Evolutionary conservation across 2,329 filamentous ascomycete genomes (phyloP).

Genomic region (Massarina eburnea): DNA sequence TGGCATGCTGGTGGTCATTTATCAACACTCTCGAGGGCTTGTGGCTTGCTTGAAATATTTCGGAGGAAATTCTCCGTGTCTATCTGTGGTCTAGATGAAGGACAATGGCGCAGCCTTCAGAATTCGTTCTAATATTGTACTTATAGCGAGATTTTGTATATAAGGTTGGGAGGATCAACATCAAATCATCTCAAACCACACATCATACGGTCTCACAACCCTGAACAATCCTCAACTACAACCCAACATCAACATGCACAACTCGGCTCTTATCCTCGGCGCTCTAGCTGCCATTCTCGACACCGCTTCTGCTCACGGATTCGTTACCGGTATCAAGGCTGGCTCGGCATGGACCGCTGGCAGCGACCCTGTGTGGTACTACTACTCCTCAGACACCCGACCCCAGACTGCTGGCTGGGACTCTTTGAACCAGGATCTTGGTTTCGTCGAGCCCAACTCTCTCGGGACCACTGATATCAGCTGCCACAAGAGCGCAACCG

Average conservation of each 20-base stretch:
- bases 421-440: slow-evolving; percentile 39
- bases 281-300: slow-evolving; percentile 4
- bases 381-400: slow-evolving; percentile 22
- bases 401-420: slow-evolving; percentile 39
- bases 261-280: not conserved
- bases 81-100: not conserved
- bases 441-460: slow-evolving; percentile 38
- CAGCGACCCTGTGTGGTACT: slow-evolving; percentile 37
- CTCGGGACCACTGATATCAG: slow-evolving; percentile 33
- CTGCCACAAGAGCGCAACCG: slow-evolving; percentile 44
- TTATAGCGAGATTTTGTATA: not conserved
- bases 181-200: slow-evolving; percentile 1
- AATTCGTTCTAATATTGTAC: not conserved
- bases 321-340: slow-evolving; percentile 27
- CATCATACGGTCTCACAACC: not conserved
- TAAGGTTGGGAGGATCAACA: slow-evolving; percentile 1
- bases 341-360: slow-evolving; percentile 28
- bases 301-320: slow-evolving; percentile 21
- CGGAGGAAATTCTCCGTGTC: not conserved
- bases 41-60: not conserved
- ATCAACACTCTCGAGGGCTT: not conserved
- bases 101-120: not conserved
- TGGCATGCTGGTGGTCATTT: not conserved
- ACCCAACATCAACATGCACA: not conserved
- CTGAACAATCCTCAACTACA: not conserved